Percentiles rank a stretch among this genome's conserved stretches.
phyloP scores from a whole-genome alignment of 2,329 filamentous ascomycete genomes.

The Gliomastix tumulicola region DNA sequence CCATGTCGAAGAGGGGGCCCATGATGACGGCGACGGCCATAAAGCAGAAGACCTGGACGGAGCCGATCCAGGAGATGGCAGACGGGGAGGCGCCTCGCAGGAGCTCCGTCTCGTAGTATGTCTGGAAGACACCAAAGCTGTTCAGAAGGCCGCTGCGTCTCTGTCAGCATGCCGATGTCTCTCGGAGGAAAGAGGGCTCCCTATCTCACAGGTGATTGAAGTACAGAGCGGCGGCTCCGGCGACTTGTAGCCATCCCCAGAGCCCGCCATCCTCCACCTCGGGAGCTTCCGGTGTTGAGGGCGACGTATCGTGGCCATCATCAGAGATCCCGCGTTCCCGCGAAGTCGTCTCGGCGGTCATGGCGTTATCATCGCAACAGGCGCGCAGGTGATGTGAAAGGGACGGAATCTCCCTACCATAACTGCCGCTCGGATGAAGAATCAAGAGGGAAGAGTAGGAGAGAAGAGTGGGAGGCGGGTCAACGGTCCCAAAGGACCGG shows the following conservation, averaged over 20 bases:
- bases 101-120: slow-evolving; percentile 30
- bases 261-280: slow-evolving; percentile 1
- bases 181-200: no score
- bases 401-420: no score
- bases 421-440: no score
- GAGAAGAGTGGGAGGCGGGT: no score
- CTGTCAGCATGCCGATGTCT: background rate
- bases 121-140: slow-evolving; percentile 38
- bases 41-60: slow-evolving; percentile 31
- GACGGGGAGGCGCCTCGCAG: slow-evolving; percentile 22
- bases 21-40: slow-evolving; percentile 29
- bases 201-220: slow-evolving; percentile 5
- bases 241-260: slow-evolving; percentile 4
- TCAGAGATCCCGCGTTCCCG: no score
- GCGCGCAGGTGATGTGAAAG: no score
- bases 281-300: no score
- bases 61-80: slow-evolving; percentile 37
- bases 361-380: no score
- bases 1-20: slow-evolving; percentile 33
- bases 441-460: no score
- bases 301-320: no score
- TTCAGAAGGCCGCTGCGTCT: slow-evolving; percentile 28
- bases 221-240: slow-evolving; percentile 2
- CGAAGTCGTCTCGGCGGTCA: no score
- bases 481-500: no score